Percentiles rank a stretch among this genome's conserved stretches.
phyloP scores from a whole-genome alignment of 192 early-diverging fungal genomes.

The Mortierella hygrophila region DNA sequence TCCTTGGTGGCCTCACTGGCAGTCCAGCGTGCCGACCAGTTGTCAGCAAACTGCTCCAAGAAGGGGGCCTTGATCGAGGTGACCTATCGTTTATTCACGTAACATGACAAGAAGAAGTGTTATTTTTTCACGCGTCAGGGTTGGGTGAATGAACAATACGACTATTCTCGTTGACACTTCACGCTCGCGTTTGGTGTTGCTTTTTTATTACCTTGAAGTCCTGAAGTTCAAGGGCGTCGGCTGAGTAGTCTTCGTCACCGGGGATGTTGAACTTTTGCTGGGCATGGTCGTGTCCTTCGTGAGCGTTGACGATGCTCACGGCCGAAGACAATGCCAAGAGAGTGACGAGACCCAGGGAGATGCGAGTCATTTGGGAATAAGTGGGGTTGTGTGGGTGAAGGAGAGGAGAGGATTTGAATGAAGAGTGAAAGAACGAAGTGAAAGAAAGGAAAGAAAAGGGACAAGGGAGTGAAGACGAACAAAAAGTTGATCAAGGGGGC shows the following conservation, averaged over 20 bases:
- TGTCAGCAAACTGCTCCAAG: slow-evolving; percentile 78
- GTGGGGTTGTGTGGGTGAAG: background rate
- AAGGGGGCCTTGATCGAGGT: slow-evolving; percentile 74
- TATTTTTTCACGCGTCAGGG: background rate
- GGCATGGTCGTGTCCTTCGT: slow-evolving; percentile 45
- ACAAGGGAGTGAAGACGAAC: background rate
- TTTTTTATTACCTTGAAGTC: slow-evolving; percentile 43
- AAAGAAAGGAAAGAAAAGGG: slow-evolving; percentile 2
- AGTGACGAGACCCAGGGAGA: slow-evolving; percentile 38
- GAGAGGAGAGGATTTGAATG: background rate
- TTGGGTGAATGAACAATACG: background rate
- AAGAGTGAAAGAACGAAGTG: slow-evolving; percentile 11
- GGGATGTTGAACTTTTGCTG: slow-evolving; percentile 47
- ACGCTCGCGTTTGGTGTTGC: background rate
- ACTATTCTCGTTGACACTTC: background rate
- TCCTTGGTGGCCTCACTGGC: slow-evolving; percentile 77
- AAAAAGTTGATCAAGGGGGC: background rate
- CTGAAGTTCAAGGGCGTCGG: slow-evolving; percentile 3
- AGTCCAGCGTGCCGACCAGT: slow-evolving; percentile 75
- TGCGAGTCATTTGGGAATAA: slow-evolving; percentile 41
- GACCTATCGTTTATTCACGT: slow-evolving; percentile 58
- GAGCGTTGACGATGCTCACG: slow-evolving; percentile 50
- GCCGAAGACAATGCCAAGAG: slow-evolving; percentile 52
- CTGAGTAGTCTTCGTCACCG: slow-evolving; percentile 26
- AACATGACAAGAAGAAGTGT: background rate